A percentile compares a stretch with the other conserved stretches of the same genome.
Conservation (phyloP, 495 filamentous ascomycete species). For the Clavariopsis aquatica region DNA sequence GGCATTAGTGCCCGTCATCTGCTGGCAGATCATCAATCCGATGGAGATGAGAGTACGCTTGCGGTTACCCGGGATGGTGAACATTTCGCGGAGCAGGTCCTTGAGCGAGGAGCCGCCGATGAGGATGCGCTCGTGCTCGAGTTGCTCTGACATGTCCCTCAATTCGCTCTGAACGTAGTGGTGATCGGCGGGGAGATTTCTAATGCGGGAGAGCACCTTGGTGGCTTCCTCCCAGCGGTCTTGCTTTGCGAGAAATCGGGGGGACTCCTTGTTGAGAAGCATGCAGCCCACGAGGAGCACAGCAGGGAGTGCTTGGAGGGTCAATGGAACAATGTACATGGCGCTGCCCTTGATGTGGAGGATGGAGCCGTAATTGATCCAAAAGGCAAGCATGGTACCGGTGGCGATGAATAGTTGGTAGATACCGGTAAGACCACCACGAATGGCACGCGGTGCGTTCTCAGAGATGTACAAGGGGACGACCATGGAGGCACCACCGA, state of each 20-base stretch:
- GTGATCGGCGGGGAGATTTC: conserved; percentile 56
- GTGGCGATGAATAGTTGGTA: conserved; percentile 68
- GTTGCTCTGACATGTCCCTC: conserved; percentile 64
- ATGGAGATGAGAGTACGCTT: conserved; percentile 62
- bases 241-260: conserved; percentile 67
- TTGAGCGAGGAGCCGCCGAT: conserved; percentile 62
- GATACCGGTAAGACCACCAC: conserved; percentile 67
- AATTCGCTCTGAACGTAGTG: conserved; percentile 67
- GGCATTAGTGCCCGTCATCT: conserved; percentile 66
- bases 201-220: conserved; percentile 56
- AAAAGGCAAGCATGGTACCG: conserved; percentile 69
- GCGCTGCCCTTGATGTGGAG: conserved; percentile 54
- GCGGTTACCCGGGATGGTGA: conserved; percentile 64
- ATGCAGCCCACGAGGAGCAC: conserved; percentile 61
- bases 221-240: conserved; percentile 71
- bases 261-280: conserved; percentile 65
- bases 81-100: conserved; percentile 72
- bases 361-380: conserved; percentile 63
- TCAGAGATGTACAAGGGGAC: conserved; percentile 63
- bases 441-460: conserved; percentile 70
- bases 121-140: conserved; percentile 69
- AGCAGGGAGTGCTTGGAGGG: conserved; percentile 67
- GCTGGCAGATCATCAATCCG: conserved; percentile 70
- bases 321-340: conserved; percentile 67
- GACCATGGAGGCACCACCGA: conserved; percentile 66